Base-by-base conservation (phyloP, 2,329 filamentous ascomycete genomes). In the Aspergillus ruber region DNA sequence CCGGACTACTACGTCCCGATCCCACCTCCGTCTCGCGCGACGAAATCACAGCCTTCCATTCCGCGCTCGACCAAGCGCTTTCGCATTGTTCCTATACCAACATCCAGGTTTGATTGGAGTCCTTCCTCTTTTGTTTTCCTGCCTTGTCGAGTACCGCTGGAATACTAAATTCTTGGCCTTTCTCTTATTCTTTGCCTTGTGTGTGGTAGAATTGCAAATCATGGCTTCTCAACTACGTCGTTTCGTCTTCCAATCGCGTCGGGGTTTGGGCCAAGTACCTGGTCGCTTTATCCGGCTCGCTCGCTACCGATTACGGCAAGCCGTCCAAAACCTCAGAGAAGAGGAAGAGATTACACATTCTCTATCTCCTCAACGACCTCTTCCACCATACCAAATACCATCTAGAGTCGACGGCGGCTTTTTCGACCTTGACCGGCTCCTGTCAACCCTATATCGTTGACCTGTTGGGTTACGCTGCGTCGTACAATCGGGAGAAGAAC, bases 351-450 rank as follows among this genome's bases (percentile, higher is more conserved):
- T 74, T 95, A 12, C 84, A 91, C 66, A 67, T 93, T 5, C 75
- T 95, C 5, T 90, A 91, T 65, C 69, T 95, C 38, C 59, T 93
- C 50, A 90, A 83, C 68, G 90, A 95, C 66, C 71, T 88, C 21
- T 74, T 95, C 20, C 83, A 90, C 62, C 85, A 90, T 61, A 74
- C 78, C 49, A 78, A 80, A 54, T 73, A 73, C 50, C 72, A 79
- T 50, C 72, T 75, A 43, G 68, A 70, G 18, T 53, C 59, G 7
- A 55, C 57, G 15, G 73, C 73, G 38, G 67, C 74, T 44, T 70
- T 74, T 38, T 67, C 67, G 48, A 67, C 59, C 10, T 77, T 89
- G 55, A 76, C 75, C 44, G 70, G 72, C 39, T 74, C 76, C 44
- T 64, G 88, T 46, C 79, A 83, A 53, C 71, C 77, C 6, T 74